Conservation (phyloP, 176 grass and related monocot species). For the Ensete glaucum region DNA sequence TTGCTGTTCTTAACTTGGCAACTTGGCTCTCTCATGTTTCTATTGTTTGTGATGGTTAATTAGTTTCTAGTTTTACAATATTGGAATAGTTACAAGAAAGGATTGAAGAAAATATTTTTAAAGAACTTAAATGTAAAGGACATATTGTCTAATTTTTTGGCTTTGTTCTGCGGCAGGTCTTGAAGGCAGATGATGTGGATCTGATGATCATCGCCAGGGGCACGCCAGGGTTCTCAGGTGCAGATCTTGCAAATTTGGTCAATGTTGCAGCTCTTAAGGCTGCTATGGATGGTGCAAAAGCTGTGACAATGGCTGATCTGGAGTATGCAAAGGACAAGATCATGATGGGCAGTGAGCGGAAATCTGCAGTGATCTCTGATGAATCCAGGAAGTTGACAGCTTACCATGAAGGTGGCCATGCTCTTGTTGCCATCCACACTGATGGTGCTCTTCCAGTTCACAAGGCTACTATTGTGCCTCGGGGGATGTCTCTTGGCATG, state of each 20-base stretch:
- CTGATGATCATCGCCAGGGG: slow-evolving; percentile 84
- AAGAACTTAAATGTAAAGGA: not conserved
- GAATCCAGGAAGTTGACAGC: slow-evolving; percentile 66
- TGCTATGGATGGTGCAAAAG: slow-evolving; percentile 72
- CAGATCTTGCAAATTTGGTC: slow-evolving; percentile 88
- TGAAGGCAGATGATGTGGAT: slow-evolving; percentile 73
- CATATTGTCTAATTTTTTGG: not conserved
- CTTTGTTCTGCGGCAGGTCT: slow-evolving; percentile 31
- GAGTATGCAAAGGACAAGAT: slow-evolving; percentile 89
- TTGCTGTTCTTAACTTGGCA: too few species aligned
- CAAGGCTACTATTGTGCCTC: slow-evolving; percentile 81
- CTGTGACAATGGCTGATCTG: slow-evolving; percentile 58
- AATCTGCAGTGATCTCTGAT: slow-evolving; percentile 68
- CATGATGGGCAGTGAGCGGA: slow-evolving; percentile 87
- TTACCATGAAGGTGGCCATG: slow-evolving; percentile 41
- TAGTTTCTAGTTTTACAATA: not conserved
- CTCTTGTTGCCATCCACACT: slow-evolving; percentile 52
- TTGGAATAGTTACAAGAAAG: too few species aligned
- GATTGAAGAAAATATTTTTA: not conserved
- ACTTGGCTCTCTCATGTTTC: too few species aligned
- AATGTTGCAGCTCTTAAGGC: slow-evolving; percentile 84
- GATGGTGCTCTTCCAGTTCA: slow-evolving; percentile 66
- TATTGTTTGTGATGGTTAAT: too few species aligned
- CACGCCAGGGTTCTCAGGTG: slow-evolving; percentile 84
- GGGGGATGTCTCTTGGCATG: slow-evolving; percentile 76